phyloP scores from a whole-genome alignment of 2,329 filamentous ascomycete genomes.

The Fusarium sp. region DNA sequence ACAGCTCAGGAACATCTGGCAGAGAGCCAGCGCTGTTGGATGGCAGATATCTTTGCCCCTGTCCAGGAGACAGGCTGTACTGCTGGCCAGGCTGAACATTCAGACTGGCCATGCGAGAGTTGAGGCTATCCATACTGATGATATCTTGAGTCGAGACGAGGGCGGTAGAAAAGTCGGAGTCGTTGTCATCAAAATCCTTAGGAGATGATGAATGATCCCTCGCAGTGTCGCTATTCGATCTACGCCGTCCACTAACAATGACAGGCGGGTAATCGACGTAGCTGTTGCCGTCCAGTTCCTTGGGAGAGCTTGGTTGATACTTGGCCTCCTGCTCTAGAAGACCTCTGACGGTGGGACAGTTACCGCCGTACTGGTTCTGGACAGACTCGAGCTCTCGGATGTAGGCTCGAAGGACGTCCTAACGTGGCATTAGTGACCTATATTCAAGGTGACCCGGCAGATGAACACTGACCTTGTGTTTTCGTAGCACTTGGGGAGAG shows the following conservation, averaged over 20 bases:
- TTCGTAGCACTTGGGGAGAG: constrained; percentile 62
- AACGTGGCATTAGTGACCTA: constrained; percentile 26
- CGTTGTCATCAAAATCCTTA: constrained; percentile 49
- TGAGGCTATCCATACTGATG: constrained; percentile 58
- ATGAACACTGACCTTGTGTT: constrained; percentile 64
- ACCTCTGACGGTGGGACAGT: constrained; percentile 62
- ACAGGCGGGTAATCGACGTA: constrained; percentile 56
- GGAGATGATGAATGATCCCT: constrained; percentile 50
- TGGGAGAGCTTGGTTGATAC: constrained; percentile 45
- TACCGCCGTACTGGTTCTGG: constrained; percentile 53
- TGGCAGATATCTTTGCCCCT: constrained; percentile 48
- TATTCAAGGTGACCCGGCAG: not conserved
- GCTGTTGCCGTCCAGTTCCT: constrained; percentile 49
- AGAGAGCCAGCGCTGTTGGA: constrained; percentile 46
- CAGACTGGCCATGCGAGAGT: constrained; percentile 54
- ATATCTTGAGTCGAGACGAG: constrained; percentile 67
- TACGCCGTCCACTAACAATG: constrained; percentile 51
- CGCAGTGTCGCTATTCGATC: constrained; percentile 45
- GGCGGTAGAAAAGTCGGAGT: constrained; percentile 51
- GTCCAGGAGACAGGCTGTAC: constrained; percentile 51
- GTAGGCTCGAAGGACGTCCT: constrained; percentile 70
- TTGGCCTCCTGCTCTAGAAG: constrained; percentile 59
- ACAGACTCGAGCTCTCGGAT: constrained; percentile 68
- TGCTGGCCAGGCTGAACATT: constrained; percentile 50
- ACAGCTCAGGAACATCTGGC: constrained; percentile 42